These are phyloP conservation scores for Pelargonium myrrhifolium DNA, from an alignment of 441 rosid species.

Conservation along the genomic window DNA sequence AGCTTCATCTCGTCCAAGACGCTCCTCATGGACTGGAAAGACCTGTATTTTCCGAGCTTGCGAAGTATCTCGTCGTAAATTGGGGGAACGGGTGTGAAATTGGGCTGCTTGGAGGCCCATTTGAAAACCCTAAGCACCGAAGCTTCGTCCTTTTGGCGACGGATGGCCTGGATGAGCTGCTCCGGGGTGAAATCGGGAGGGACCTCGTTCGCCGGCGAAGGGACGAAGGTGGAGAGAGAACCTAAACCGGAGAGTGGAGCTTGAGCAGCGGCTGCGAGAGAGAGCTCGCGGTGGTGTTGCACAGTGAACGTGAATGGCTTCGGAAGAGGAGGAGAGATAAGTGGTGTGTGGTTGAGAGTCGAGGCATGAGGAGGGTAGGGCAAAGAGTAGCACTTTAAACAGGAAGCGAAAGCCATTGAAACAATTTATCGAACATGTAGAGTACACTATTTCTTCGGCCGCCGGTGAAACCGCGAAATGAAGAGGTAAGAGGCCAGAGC, in stretches of 20 bases:
- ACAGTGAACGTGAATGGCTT: slow-evolving; percentile 27
- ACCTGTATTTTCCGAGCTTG: slow-evolving; percentile 57
- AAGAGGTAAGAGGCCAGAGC: too few species aligned
- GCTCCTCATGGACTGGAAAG: slow-evolving; percentile 54
- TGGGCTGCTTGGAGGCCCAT: slow-evolving; percentile 69
- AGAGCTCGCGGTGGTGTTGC: slow-evolving; percentile 13
- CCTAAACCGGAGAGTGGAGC: slow-evolving; percentile 12
- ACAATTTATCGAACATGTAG: slow-evolving; percentile 7
- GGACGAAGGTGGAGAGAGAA: slow-evolving; percentile 21
- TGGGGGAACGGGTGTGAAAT: slow-evolving; percentile 44
- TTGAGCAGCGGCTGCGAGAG: slow-evolving; percentile 16
- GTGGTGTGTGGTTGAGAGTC: slow-evolving; percentile 18
- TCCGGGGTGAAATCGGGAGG: slow-evolving; percentile 49
- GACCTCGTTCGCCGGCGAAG: slow-evolving; percentile 15
- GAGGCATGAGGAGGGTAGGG: slow-evolving; percentile 19
- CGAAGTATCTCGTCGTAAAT: slow-evolving; percentile 60
- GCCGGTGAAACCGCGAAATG: too few species aligned
- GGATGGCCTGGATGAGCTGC: slow-evolving; percentile 72
- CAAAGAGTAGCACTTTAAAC: slow-evolving; percentile 48
- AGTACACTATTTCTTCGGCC: neutral
- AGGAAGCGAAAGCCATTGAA: slow-evolving; percentile 44
- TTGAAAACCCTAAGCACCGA: slow-evolving; percentile 57
- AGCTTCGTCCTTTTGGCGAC: slow-evolving; percentile 58
- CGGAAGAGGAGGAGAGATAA: slow-evolving; percentile 23
- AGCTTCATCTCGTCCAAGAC: slow-evolving; percentile 46